Evolutionary conservation across 164 flowering plant genomes (phyloP).

Genomic region (Annona squamosa): DNA sequence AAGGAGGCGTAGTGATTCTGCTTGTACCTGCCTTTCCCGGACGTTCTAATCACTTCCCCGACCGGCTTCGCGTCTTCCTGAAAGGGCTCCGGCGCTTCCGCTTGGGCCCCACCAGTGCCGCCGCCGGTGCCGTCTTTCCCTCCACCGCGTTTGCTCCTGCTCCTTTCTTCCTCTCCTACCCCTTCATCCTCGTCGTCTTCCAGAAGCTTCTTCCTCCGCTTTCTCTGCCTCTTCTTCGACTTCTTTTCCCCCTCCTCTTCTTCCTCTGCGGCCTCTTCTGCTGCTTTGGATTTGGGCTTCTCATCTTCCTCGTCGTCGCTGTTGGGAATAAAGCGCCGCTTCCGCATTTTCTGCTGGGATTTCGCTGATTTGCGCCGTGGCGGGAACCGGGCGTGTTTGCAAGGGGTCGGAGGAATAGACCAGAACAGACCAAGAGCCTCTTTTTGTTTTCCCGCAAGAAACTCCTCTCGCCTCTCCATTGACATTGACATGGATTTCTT

Average conservation of each 20-base stretch:
- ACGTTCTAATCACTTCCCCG: constrained; percentile 47
- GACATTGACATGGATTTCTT: too few relatives aligned
- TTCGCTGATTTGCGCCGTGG: background rate
- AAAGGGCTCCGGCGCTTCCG: constrained; percentile 25
- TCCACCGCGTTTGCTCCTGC: constrained; percentile 8
- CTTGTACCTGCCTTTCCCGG: constrained; percentile 53
- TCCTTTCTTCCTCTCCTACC: constrained; percentile 7
- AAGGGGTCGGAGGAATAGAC: too few relatives aligned
- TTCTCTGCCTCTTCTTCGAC: constrained; percentile 26
- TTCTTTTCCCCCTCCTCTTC: constrained; percentile 4
- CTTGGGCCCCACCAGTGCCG: constrained; percentile 2
- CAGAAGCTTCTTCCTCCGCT: constrained; percentile 32
- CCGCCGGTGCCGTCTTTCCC: background rate
- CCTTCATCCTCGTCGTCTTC: constrained; percentile 1
- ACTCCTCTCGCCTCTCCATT: background rate
- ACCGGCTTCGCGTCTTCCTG: constrained; percentile 59
- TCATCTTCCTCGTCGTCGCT: constrained; percentile 68
- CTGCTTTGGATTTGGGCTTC: background rate
- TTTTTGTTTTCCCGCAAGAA: too few relatives aligned
- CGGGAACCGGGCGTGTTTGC: background rate
- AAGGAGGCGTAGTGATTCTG: constrained; percentile 49
- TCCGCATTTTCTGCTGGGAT: constrained; percentile 6
- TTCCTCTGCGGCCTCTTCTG: background rate
- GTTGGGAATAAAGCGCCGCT: constrained; percentile 40
- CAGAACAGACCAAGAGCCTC: too few relatives aligned